Evolutionary conservation across 495 filamentous ascomycete species (phyloP), one percentile per base, ranked within the genome.

Genomic region (Copromyces sp.): DNA sequence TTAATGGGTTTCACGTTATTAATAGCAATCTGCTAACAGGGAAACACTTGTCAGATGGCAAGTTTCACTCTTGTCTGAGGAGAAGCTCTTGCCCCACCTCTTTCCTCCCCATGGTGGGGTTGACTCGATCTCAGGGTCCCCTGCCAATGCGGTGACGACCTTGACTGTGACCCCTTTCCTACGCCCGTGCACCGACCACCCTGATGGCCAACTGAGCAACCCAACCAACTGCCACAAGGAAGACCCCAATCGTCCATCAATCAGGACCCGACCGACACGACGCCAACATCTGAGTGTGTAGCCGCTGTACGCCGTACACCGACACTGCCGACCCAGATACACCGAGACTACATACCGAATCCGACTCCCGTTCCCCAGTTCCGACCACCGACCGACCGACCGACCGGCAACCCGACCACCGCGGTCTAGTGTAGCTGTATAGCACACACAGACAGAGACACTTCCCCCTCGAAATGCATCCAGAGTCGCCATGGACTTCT

Each of bases 401-500:
- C 8, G 39, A 40, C 39, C 53, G 53, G 29, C 53, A 5, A 65
- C 53, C 53, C 53, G 29, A 65, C 24, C 47, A 59, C n/a, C n/a
- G n/a, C n/a, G n/a, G n/a, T n/a, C n/a, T n/a, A n/a, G n/a, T n/a
- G n/a, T n/a, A n/a, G n/a, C n/a, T n/a, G n/a, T n/a, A n/a, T n/a
- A 61, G 24, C 20, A 61, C 53, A 61, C 12, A 17, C 29, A 35
- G 29, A 17, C 4, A 61, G 24, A 59, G 2, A 65, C 29, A 68
- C 44, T 39, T 75, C 45, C 68, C 8, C 14, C 73, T 77, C 77
- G 82, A 78, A 75, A 83, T 82, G 81, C 74, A 74, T 72, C 70
- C 78, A 77, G 69, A 72, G 70, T 77, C 76, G 75, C 78, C 74
- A 83, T 83, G 82, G 82, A 83, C 75, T 83, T 83, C 93, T 96